Evolutionary conservation across 805 yeast genomes (phyloP).

Genomic region (Clavispora vitiphila): DNA sequence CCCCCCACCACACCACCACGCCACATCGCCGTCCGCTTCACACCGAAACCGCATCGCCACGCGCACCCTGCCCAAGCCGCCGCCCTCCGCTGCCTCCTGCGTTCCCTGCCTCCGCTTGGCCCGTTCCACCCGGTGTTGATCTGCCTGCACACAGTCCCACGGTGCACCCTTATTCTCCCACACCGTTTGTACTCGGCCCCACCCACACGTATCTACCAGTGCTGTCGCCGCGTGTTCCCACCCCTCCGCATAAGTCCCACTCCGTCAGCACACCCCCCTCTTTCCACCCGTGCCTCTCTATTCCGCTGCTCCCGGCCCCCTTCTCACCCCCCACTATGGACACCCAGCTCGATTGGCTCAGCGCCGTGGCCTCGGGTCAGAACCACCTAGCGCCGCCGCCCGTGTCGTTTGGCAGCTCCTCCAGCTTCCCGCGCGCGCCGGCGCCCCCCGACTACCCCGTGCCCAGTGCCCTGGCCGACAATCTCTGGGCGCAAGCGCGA

Average conservation of each 20-base stretch:
- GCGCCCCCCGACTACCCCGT: conserved; percentile 3
- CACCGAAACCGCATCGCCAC: too few species aligned
- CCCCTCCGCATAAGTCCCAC: too few species aligned
- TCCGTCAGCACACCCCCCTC: neutral
- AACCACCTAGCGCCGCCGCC: conserved; percentile 11
- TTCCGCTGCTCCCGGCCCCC: neutral
- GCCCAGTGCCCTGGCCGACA: conserved; percentile 15
- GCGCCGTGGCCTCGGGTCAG: conserved; percentile 1
- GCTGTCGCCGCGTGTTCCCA: too few species aligned
- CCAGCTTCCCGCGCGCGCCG: conserved; percentile 1
- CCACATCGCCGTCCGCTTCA: too few species aligned
- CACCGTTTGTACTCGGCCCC: neutral
- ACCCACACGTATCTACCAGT: too few species aligned
- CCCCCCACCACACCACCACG: too few species aligned
- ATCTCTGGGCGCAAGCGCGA: conserved; percentile 3
- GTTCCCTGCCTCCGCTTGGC: too few species aligned
- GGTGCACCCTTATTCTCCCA: neutral
- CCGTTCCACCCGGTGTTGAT: neutral
- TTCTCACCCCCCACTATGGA: conserved; percentile 5
- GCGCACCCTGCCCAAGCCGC: too few species aligned
- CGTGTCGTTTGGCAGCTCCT: conserved; percentile 9
- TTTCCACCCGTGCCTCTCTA: neutral
- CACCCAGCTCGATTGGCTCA: conserved; percentile 12
- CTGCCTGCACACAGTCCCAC: neutral
- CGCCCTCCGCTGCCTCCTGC: neutral